Base-by-base conservation (phyloP, 208 protist species). In the Herpetomonas samuelpessoai region DNA sequence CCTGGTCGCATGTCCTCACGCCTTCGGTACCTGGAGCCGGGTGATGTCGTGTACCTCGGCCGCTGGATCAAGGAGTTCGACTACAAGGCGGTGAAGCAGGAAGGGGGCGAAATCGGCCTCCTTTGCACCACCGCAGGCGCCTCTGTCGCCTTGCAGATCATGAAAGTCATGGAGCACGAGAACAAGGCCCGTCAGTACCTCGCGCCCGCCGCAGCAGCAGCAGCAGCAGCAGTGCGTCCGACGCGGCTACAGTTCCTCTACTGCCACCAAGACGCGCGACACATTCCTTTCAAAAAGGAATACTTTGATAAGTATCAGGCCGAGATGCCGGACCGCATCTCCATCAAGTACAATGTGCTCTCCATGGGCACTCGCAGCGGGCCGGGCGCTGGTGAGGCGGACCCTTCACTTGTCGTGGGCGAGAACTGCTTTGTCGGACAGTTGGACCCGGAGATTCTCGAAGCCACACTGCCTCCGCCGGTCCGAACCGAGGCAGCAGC, bases 61-160 rank as follows among this genome's bases (percentile, higher is more conserved):
- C 83, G 89, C 14, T 95, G 89, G 86, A 91, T 92, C 79, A 74
- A 68, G 29, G 85, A 95, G 62, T 95, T 91, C 59, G 60, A 47
- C n/a, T 95, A 92, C 65, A 49, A 41, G 22, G 52, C 61, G 6
- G 83, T 84, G 62, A 86, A 30, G 31, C 18, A 3, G 12, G 24
- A 19, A 1, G 6, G 4, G 24, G 55, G 52, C 14, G 86, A 95
- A 39, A 38, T 95, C 1, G 85, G 86, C 4, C 44, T 95, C 2
- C 62, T 92, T 22, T 95, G 83, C 62, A 83, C 76, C 60, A 92
- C 83, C 21, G 73, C 69, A 26, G 89, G 89, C 28, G 80, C 83
- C 39, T 90, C 83, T 16, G 70, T 92, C 16, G 83, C 86, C 41
- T 65, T 95, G 62, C 89, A 95, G 65, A 65, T 95, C 47, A 91